Conservation (phyloP, 371 early-diverging fungal genomes). For the Mucor lusitanicus region DNA sequence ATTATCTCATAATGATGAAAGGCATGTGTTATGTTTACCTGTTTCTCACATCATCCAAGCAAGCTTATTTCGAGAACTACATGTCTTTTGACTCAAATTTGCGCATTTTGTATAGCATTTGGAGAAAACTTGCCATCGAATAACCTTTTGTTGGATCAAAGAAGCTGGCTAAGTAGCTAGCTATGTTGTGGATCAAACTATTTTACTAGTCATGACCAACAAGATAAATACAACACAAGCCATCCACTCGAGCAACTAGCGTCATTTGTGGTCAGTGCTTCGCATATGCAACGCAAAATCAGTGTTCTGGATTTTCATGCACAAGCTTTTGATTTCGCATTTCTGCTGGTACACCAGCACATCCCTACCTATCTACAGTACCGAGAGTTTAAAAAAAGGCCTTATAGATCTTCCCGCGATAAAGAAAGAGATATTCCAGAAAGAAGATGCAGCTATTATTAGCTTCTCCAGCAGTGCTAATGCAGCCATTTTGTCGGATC, state of each 20-base stretch:
- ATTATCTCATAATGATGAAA: neutral
- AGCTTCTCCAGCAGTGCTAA: neutral
- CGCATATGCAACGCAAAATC: neutral
- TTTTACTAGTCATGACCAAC: too few relatives aligned
- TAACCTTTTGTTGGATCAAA: too few relatives aligned
- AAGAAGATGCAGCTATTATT: neutral
- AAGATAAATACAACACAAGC: too few relatives aligned
- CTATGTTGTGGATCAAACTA: neutral
- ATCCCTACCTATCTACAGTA: neutral
- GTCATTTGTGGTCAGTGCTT: too few relatives aligned
- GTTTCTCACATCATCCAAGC: neutral
- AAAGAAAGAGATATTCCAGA: neutral
- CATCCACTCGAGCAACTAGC: too few relatives aligned
- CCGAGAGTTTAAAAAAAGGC: neutral
- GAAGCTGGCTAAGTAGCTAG: neutral
- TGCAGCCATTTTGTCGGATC: neutral
- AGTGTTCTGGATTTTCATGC: neutral
- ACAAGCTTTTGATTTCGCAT: too few relatives aligned
- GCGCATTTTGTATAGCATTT: too few relatives aligned
- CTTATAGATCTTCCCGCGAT: constrained; percentile 1
- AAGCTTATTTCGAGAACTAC: neutral
- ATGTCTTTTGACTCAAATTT: too few relatives aligned
- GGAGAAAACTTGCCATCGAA: too few relatives aligned
- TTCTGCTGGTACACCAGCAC: neutral
- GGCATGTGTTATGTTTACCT: neutral